Evolutionary conservation across 176 grass and related monocot genomes (phyloP).

Genomic region (Microstegium vimineum): DNA sequence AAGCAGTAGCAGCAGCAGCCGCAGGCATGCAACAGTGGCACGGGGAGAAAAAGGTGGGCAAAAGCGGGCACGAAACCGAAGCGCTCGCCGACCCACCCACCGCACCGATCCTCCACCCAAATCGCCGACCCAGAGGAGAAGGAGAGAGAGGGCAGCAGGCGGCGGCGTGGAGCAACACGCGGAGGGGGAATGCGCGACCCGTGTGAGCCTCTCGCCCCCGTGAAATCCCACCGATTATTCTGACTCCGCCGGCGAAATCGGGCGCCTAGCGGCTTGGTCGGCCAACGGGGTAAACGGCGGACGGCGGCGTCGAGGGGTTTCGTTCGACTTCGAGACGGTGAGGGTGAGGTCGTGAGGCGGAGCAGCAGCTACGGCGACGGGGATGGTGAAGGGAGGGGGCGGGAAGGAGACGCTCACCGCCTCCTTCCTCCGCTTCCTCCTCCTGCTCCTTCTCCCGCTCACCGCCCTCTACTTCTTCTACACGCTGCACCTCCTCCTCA

Average conservation of each 20-base stretch:
- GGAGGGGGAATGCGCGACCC: slow-evolving; percentile 33
- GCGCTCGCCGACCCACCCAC: slow-evolving; percentile 9
- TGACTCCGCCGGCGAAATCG: background rate
- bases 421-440: slow-evolving; percentile 53
- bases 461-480: slow-evolving; percentile 74
- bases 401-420: slow-evolving; percentile 45
- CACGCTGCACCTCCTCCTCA: slow-evolving; percentile 76
- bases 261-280: background rate
- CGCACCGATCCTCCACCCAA: slow-evolving; percentile 6
- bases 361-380: slow-evolving; percentile 31
- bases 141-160: background rate
- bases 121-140: slow-evolving; percentile 6
- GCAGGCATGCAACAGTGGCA: background rate
- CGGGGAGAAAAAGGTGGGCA: background rate
- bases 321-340: background rate
- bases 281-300: background rate
- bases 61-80: slow-evolving; percentile 7
- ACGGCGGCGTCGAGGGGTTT: background rate
- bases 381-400: slow-evolving; percentile 48
- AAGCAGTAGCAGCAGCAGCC: background rate
- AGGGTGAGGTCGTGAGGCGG: background rate
- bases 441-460: slow-evolving; percentile 62
- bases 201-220: slow-evolving; percentile 19
- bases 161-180: slow-evolving; percentile 8
- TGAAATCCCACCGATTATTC: background rate